Conservation (phyloP, 257 asterid genomes). For the Solanum piurae region DNA sequence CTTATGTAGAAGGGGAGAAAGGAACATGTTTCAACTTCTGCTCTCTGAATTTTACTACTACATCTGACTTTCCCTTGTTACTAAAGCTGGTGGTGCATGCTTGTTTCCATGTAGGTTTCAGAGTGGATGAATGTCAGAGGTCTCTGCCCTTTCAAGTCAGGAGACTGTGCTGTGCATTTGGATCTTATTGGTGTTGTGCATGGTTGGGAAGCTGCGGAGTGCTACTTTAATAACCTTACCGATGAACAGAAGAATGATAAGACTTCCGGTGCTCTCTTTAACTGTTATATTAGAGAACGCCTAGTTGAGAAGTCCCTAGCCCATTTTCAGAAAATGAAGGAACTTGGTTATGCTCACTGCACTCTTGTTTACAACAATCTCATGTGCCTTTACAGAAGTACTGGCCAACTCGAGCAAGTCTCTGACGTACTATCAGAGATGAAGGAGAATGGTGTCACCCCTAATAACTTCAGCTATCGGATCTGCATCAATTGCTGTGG, state of each 20-base stretch:
- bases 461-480: conserved; percentile 49
- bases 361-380: conserved; percentile 48
- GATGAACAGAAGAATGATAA: conserved; percentile 32
- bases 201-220: conserved; percentile 45
- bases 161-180: conserved; percentile 54
- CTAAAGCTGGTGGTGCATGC: conserved; percentile 5
- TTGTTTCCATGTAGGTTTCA: conserved; percentile 30
- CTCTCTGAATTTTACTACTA: not conserved
- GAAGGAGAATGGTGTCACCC: conserved; percentile 34
- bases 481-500: conserved; percentile 38
- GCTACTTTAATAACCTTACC: conserved; percentile 24
- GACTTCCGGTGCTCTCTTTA: conserved; percentile 49
- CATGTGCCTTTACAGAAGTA: conserved; percentile 45
- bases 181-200: conserved; percentile 47
- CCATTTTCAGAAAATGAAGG: conserved; percentile 46
- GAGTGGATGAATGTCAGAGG: conserved; percentile 32
- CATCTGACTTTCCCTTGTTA: not conserved
- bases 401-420: conserved; percentile 36
- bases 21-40: not conserved
- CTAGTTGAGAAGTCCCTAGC: conserved; percentile 26
- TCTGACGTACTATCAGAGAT: conserved; percentile 35
- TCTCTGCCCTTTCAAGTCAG: conserved; percentile 18
- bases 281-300: conserved; percentile 40
- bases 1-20: not conserved
- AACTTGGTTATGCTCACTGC: conserved; percentile 27